A percentile compares a stretch with the other conserved stretches of the same genome.
Conservation (phyloP, 768 basidiomycete genomes). For the Mycena rebaudengoi region DNA sequence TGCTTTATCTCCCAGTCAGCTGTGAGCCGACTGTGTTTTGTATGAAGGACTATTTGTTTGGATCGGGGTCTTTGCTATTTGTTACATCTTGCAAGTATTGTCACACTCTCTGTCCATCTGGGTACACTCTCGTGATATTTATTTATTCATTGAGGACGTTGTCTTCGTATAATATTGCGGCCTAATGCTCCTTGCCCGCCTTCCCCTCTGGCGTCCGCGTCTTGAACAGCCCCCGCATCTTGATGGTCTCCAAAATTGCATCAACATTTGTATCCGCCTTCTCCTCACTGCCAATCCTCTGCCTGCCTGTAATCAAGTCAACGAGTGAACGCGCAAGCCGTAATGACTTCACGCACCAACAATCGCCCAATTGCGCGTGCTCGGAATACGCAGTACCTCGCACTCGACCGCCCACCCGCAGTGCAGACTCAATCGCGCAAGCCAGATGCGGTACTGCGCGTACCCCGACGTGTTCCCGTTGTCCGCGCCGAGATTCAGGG, state of each 20-base stretch:
- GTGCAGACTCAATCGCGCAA: slow-evolving; percentile 73
- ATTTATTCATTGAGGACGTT: background rate
- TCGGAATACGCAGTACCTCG: slow-evolving; percentile 89
- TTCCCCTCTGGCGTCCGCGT: slow-evolving; percentile 79
- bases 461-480: slow-evolving; percentile 75
- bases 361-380: slow-evolving; percentile 93
- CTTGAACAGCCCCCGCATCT: slow-evolving; percentile 74
- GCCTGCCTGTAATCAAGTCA: slow-evolving; percentile 35
- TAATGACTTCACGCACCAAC: slow-evolving; percentile 72
- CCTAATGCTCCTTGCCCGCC: slow-evolving; percentile 45
- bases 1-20: background rate
- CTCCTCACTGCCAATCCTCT: slow-evolving; percentile 34
- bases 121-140: too few relatives aligned
- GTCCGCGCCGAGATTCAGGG: slow-evolving; percentile 69
- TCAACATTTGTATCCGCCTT: slow-evolving; percentile 55
- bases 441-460: slow-evolving; percentile 86
- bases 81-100: too few relatives aligned
- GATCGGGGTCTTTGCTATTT: too few relatives aligned
- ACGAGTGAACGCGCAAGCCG: background rate
- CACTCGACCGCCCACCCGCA: slow-evolving; percentile 91
- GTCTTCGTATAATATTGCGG: too few relatives aligned
- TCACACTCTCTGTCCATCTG: too few relatives aligned
- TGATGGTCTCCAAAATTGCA: slow-evolving; percentile 63
- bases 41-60: too few relatives aligned
- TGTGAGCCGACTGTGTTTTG: too few relatives aligned